These are phyloP conservation scores for Rhytidhysteron rufulum DNA, from an alignment of 2,329 filamentous ascomycete genomes.

Conservation along the genomic window DNA sequence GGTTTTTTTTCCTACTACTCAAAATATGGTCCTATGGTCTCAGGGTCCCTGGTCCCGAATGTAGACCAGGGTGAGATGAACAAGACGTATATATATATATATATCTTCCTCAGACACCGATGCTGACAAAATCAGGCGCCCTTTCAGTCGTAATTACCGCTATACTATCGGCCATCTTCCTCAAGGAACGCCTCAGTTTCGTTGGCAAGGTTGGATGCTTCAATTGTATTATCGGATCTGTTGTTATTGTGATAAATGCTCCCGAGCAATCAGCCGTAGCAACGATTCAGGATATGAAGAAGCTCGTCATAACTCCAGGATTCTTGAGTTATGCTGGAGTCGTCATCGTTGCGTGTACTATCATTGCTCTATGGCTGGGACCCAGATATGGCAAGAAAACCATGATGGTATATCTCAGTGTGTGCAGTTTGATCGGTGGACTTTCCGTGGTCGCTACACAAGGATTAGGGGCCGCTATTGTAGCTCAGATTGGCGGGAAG, in stretches of 20 bases:
- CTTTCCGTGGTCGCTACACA: constrained; percentile 94
- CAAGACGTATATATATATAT: too few relatives aligned
- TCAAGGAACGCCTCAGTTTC: constrained; percentile 92
- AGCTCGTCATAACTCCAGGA: constrained; percentile 78
- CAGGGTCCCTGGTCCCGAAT: too few relatives aligned
- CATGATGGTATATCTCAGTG: constrained; percentile 95
- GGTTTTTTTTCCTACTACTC: too few relatives aligned
- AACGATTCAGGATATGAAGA: constrained; percentile 88
- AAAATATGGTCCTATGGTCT: too few relatives aligned
- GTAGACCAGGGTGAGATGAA: too few relatives aligned
- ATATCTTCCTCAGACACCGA: too few relatives aligned
- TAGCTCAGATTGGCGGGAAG: constrained; percentile 76
- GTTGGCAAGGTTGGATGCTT: constrained; percentile 96
- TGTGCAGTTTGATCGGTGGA: constrained; percentile 92
- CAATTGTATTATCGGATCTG: constrained; percentile 86
- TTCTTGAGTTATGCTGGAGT: constrained; percentile 84
- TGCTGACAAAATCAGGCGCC: too few relatives aligned
- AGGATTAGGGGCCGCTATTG: constrained; percentile 84
- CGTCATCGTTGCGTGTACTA: constrained; percentile 67
- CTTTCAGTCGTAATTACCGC: constrained; percentile 90
- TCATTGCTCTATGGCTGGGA: constrained; percentile 75
- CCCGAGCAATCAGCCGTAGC: constrained; percentile 79
- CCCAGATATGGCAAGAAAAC: constrained; percentile 92
- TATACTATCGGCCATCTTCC: constrained; percentile 85
- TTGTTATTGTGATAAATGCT: constrained; percentile 92